These are phyloP conservation scores for Pittosporum tobira DNA, from an alignment of 129 eudicot genomes.

Conservation along the genomic window DNA sequence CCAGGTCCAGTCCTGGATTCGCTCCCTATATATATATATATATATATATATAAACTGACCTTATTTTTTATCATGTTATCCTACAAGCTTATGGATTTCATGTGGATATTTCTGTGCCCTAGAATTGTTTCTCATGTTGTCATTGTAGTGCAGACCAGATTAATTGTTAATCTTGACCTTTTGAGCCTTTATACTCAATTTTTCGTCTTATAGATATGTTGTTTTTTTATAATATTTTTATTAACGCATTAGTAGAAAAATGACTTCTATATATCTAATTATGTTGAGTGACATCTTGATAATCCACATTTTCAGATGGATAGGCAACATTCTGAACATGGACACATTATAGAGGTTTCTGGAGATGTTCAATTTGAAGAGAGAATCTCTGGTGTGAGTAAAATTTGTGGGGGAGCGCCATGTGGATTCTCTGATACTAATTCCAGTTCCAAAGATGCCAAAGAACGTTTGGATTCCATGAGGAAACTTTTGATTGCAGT, in stretches of 20 bases:
- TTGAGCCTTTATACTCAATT: no score
- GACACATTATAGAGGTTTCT: conserved; percentile 33
- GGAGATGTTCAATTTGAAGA: conserved; percentile 25
- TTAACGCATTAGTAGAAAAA: neutral
- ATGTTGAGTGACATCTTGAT: neutral
- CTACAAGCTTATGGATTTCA: no score
- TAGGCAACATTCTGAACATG: conserved; percentile 15
- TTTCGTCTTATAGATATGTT: no score
- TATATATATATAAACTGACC: no score
- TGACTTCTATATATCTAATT: neutral
- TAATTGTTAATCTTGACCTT: no score
- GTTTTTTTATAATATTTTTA: neutral
- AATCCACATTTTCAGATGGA: conserved; percentile 34
- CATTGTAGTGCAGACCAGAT: no score
- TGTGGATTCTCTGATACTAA: conserved; percentile 61
- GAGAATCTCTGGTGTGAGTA: conserved; percentile 18
- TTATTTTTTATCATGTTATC: no score
- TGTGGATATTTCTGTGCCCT: no score
- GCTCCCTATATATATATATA: no score
- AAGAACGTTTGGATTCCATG: conserved; percentile 57
- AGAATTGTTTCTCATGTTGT: no score
- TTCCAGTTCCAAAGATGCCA: conserved; percentile 39
- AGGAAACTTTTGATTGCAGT: conserved; percentile 44
- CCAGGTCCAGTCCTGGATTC: no score
- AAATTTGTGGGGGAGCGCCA: conserved; percentile 51